Evolutionary conservation across 495 filamentous ascomycete species (phyloP), one percentile per base, ranked within the genome.

Genomic region (Aspergillus ellipticus): DNA sequence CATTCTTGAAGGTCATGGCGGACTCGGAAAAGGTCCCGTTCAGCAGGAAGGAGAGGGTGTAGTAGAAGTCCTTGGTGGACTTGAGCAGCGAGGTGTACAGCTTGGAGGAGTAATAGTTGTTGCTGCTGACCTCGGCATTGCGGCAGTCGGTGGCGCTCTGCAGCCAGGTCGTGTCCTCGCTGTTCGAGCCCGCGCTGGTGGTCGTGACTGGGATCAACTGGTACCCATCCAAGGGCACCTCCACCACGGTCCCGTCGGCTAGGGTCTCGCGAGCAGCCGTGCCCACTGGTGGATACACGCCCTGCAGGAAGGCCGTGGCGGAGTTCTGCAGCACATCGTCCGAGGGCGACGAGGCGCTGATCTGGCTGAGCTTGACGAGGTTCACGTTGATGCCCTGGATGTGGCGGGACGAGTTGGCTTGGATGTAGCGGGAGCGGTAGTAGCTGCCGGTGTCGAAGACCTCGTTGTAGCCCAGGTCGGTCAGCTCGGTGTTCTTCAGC

Each of bases 1-100:
- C 88, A 63, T 90, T 89, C 66, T 85, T 84, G 76, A 82, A 91
- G 58, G 42, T 84, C 50, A 82, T 79, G 47, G 81, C 60, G 33
- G 61, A 70, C 16, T 71, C 62, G 29, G 62, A 64, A 64, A 88
- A 87, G 4, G 83, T 80, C 29, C 65, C 60, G 64, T 85, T 82
- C 67, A 90, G 74, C 39, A 86, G 70, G 8, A 86, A 82, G 11
- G 81, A 66, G 28, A 93, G 60, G 24, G 69, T 75, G 62, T 79
- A 54, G 77, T 92, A 91, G 74, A 92, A 87, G 53, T 67, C 73
- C 60, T 71, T 61, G 57, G 87, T 91, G 53, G 75, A 74, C 31
- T 68, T 61, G 8, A 82, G 65, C 39, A 82, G 67, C 9, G 61
- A 61, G 22, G 69, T 65, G 69, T 90, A 90, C 26, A 85, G 74